phyloP scores from a whole-genome alignment of 2,329 filamentous ascomycete genomes.

The Aspergillus fructus region DNA sequence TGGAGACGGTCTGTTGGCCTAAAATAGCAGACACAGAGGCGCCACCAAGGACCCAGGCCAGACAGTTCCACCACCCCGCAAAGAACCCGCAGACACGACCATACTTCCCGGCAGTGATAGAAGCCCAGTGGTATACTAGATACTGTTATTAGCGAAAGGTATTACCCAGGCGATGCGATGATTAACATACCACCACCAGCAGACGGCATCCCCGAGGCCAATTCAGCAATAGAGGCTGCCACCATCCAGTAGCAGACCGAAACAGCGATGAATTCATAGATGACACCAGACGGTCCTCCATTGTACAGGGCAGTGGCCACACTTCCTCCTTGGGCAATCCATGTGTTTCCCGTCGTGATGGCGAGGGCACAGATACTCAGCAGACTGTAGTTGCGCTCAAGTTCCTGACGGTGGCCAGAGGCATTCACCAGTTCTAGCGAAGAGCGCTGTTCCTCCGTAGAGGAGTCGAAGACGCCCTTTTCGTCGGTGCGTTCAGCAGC shows the following conservation, averaged over 20 bases:
- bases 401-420: constrained; percentile 63
- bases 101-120: constrained; percentile 57
- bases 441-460: constrained; percentile 25
- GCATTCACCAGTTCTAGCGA: constrained; percentile 56
- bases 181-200: constrained; percentile 49
- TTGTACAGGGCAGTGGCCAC: constrained; percentile 59
- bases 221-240: constrained; percentile 59
- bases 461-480: constrained; percentile 20
- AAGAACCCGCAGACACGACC: constrained; percentile 53
- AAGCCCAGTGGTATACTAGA: constrained; percentile 61
- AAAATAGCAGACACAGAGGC: constrained; percentile 60
- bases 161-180: background rate
- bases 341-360: constrained; percentile 64
- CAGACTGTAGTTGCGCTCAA: constrained; percentile 63
- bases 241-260: constrained; percentile 59
- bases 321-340: constrained; percentile 63
- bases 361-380: constrained; percentile 60
- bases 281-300: constrained; percentile 60
- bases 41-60: constrained; percentile 61
- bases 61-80: constrained; percentile 46
- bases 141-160: background rate
- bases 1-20: constrained; percentile 59
- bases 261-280: constrained; percentile 60
- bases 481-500: constrained; percentile 24
- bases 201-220: constrained; percentile 62